Base-by-base conservation (phyloP, 305 asterid species). In the Lippia alba region DNA sequence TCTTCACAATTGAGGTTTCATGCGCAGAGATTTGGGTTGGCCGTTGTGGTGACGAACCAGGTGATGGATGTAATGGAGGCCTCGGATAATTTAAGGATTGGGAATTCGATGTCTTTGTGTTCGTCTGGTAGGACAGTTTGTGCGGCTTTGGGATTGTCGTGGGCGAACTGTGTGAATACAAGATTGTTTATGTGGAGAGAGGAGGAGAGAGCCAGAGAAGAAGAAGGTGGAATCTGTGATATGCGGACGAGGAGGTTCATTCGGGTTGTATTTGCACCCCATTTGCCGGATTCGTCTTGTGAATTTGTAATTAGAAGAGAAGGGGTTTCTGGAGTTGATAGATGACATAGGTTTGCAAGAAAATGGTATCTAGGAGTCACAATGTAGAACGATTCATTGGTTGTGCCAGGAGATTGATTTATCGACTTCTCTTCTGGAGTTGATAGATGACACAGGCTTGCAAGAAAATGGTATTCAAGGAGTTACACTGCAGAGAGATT, bases 151-250 rank as follows among this genome's bases (percentile, higher is more conserved):
- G 96, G 97, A 39, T 70, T 94, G 79, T 85, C 97, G 12, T 94
- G 97, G 97, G 94, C 98, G 6, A 88, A 94, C 77, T 94, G 98
- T 72, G 91, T 91, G 69, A 94, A 91, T 59, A 78, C 86, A 4
- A 91, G 96, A 84, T 50, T 94, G 75, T 86, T 89, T 59, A 75
- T 94, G 83, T 87, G 91, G 44, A 86, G 90, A 71, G 77, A 79
- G 53, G 92, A 86, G 66, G 96, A 86, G 79, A 78, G 80, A 54
- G 41, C 70, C 58, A 81, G 56, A 14, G 85, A 36, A 67, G 53
- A 24, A 24, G 89, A 66, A 33, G 78, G 69, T 41, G 84, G 64
- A 16, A 63, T 30, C 41, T 1, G 24, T 14, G 76, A 56, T 64
- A 40, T 72, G 6, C 82, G 20, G 71, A 79, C 76, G 0, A 88